These are phyloP conservation scores for Primulina tabacum DNA, from an alignment of 257 asterid genomes.

Conservation along the genomic window DNA sequence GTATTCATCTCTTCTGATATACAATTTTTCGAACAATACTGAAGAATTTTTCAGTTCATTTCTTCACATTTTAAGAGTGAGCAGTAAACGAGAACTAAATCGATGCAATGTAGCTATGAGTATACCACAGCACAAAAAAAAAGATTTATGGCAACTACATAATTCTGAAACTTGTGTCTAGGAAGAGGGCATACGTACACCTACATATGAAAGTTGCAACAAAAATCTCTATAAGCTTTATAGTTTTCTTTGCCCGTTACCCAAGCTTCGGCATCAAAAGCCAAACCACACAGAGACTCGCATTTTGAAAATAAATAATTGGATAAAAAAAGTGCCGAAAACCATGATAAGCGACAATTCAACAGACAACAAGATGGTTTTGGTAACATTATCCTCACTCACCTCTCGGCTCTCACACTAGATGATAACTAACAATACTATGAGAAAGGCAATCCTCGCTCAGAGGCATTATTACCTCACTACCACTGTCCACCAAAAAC, in stretches of 20 bases:
- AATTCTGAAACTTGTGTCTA: too few relatives aligned
- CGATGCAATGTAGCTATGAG: too few relatives aligned
- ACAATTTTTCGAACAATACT: too few relatives aligned
- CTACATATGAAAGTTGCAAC: too few relatives aligned
- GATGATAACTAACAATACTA: neutral
- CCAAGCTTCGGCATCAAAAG: too few relatives aligned
- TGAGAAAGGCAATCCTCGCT: neutral
- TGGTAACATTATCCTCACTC: constrained; percentile 1
- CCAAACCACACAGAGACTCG: neutral
- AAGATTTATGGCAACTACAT: too few relatives aligned
- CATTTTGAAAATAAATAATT: neutral
- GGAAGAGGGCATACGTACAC: too few relatives aligned
- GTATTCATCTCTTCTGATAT: too few relatives aligned
- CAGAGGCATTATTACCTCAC: neutral
- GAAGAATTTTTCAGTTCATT: too few relatives aligned
- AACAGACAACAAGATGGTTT: neutral
- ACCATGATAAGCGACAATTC: neutral
- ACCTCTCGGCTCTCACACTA: neutral
- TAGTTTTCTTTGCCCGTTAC: neutral
- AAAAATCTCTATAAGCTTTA: neutral
- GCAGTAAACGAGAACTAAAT: too few relatives aligned
- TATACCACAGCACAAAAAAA: too few relatives aligned
- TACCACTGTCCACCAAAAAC: neutral
- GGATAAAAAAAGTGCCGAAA: neutral
- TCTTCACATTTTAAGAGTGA: too few relatives aligned